Evolutionary conservation across 2,329 filamentous ascomycete species (phyloP).

Genomic region (Podosphaera xanthii): DNA sequence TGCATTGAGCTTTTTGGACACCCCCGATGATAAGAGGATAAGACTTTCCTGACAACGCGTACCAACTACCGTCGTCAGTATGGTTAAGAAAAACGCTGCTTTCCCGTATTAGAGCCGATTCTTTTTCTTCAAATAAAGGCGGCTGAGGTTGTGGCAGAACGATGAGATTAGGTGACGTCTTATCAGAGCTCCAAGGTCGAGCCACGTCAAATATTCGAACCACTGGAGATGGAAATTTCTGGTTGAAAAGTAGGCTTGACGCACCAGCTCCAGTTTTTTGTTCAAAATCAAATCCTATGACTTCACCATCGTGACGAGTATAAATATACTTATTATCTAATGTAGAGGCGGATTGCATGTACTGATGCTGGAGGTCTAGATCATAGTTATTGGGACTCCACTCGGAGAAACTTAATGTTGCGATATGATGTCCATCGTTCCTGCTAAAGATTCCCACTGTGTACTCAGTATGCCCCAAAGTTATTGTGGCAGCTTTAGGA

Average conservation of each 20-base stretch:
- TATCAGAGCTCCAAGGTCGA: constrained; percentile 42
- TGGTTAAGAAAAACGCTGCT: constrained; percentile 66
- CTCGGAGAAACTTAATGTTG: constrained; percentile 78
- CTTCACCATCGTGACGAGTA: constrained; percentile 60
- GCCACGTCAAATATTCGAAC: constrained; percentile 77
- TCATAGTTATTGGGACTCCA: constrained; percentile 89
- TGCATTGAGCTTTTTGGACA: constrained; percentile 26
- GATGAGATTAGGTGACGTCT: constrained; percentile 51
- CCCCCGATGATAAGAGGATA: constrained; percentile 71
- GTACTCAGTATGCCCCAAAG: constrained; percentile 73
- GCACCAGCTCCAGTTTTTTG: constrained; percentile 11
- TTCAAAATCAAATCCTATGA: constrained; percentile 56
- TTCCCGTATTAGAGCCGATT: constrained; percentile 27
- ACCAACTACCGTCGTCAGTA: constrained; percentile 76
- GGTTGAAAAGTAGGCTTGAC: constrained; percentile 30
- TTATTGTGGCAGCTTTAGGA: constrained; percentile 56
- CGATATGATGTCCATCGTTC: constrained; percentile 52
- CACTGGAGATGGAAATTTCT: constrained; percentile 53
- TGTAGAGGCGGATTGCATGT: constrained; percentile 31
- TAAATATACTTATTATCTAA: constrained; percentile 65
- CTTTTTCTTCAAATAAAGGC: constrained; percentile 26
- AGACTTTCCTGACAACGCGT: constrained; percentile 65
- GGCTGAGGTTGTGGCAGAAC: constrained; percentile 68
- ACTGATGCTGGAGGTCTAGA: constrained; percentile 65
- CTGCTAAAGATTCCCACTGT: constrained; percentile 63